Percentiles rank a stretch among this genome's conserved stretches.
Evolutionary conservation across 768 basidiomycete genomes (phyloP).

Genomic region (Tubosaeta sp.): DNA sequence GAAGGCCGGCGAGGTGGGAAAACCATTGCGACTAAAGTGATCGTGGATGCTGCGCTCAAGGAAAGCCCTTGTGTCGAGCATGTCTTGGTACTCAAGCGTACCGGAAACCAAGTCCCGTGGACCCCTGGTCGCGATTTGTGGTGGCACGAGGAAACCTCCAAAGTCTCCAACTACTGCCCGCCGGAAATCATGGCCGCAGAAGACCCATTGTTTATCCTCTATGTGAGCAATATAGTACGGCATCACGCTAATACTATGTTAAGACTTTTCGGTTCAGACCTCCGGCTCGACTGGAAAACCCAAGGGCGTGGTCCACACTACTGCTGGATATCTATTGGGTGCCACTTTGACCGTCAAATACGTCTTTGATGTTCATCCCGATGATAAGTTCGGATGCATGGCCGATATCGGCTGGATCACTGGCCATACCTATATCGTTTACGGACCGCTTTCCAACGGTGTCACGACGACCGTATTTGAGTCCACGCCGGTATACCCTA

Average conservation of each 20-base stretch:
- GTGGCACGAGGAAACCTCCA: conserved; percentile 92
- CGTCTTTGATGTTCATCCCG: conserved; percentile 96
- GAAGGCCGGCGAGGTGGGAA: conserved; percentile 95
- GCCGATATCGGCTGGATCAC: conserved; percentile 99
- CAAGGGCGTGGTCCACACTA: conserved; percentile 93
- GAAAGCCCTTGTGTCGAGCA: conserved; percentile 84
- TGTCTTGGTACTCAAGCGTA: conserved; percentile 84
- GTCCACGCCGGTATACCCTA: conserved; percentile 94
- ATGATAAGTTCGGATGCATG: conserved; percentile 96
- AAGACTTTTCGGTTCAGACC: conserved; percentile 48
- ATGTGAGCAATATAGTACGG: conserved; percentile 52
- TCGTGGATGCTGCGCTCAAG: conserved; percentile 88
- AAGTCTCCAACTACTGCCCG: conserved; percentile 85
- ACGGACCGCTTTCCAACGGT: conserved; percentile 87
- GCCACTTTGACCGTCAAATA: conserved; percentile 93
- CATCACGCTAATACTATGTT: conserved; percentile 1
- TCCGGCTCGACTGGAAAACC: conserved; percentile 95
- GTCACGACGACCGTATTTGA: conserved; percentile 90
- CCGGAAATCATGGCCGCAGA: conserved; percentile 87
- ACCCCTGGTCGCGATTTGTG: conserved; percentile 83
- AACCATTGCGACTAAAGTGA: conserved; percentile 88
- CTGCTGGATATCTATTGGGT: conserved; percentile 86
- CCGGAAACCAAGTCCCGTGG: conserved; percentile 80
- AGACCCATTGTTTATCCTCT: conserved; percentile 97
- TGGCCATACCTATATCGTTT: conserved; percentile 94